A percentile compares a stretch with the other conserved stretches of the same genome.
Conservation (phyloP, 805 yeast species). For the Tetrapisispora nanseiensis region DNA sequence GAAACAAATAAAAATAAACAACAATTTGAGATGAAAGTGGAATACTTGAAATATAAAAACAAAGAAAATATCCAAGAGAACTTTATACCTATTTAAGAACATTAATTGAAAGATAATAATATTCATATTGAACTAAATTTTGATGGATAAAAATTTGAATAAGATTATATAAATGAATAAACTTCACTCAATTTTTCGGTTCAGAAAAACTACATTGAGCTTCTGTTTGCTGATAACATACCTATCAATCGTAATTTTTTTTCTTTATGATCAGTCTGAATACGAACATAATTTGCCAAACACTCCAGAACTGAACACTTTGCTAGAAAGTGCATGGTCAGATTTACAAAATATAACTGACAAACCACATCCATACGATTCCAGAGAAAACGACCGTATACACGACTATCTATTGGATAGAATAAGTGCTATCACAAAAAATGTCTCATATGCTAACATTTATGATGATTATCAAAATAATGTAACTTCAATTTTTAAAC, state of each 20-base stretch:
- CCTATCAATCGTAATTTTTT: conserved; percentile 32
- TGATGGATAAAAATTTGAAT: no score
- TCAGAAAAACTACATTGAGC: conserved; percentile 62
- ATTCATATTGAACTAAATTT: no score
- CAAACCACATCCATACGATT: conserved; percentile 67
- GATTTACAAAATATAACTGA: conserved; percentile 62
- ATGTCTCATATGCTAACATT: conserved; percentile 22
- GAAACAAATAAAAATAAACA: no score
- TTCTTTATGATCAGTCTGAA: conserved; percentile 18
- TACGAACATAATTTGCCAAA: conserved; percentile 14
- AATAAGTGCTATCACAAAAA: conserved; percentile 29
- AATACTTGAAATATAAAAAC: no score
- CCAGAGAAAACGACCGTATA: conserved; percentile 66
- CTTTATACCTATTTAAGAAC: no score
- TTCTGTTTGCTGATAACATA: conserved; percentile 43
- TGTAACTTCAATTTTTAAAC: conserved; percentile 41
- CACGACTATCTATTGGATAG: conserved; percentile 52
- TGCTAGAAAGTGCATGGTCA: conserved; percentile 44
- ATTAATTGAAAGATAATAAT: no score
- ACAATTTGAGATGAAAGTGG: no score
- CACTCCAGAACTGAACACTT: conserved; percentile 32
- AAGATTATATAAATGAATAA: no score
- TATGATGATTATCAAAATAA: conserved; percentile 32
- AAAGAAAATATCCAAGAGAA: no score
- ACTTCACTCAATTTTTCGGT: conserved; percentile 42